phyloP scores from a whole-genome alignment of 768 basidiomycete species.

The Cystobasidium tubakii region DNA sequence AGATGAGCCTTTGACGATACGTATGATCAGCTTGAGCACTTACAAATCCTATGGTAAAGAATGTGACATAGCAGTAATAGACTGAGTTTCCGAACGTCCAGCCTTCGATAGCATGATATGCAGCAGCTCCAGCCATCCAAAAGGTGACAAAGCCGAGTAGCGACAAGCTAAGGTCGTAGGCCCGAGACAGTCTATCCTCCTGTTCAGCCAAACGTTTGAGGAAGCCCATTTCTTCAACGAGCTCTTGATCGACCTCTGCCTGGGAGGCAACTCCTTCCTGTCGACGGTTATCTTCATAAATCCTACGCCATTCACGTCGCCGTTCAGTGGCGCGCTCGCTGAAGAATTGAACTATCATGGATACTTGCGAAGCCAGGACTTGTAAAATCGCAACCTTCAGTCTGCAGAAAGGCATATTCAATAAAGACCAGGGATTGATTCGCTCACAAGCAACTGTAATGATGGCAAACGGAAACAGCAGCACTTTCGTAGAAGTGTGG shows the following conservation, averaged over 20 bases:
- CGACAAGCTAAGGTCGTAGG: constrained; percentile 47
- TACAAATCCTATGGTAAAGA: constrained; percentile 46
- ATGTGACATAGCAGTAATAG: constrained; percentile 45
- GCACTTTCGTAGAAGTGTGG: constrained; percentile 20
- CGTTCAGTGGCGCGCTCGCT: constrained; percentile 42
- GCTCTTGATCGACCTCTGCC: constrained; percentile 41
- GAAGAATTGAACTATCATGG: constrained; percentile 47
- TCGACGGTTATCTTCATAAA: constrained; percentile 46
- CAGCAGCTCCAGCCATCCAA: constrained; percentile 49
- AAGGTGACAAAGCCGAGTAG: constrained; percentile 46
- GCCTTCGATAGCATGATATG: constrained; percentile 48
- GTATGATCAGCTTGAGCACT: not conserved
- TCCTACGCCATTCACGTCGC: constrained; percentile 45
- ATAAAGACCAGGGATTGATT: too few species aligned
- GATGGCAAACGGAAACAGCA: constrained; percentile 47
- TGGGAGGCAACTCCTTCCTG: constrained; percentile 35
- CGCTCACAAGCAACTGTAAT: constrained; percentile 47
- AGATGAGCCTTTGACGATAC: too few species aligned
- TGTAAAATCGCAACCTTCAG: constrained; percentile 36
- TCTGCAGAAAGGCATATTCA: too few species aligned
- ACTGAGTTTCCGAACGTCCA: constrained; percentile 48
- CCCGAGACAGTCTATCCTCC: constrained; percentile 48
- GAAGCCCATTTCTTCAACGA: constrained; percentile 48
- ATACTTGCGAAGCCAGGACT: constrained; percentile 30
- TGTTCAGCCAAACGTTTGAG: constrained; percentile 47